Percentiles rank a stretch among this genome's conserved stretches.
These are phyloP conservation scores for Verticillium isaacii DNA, from an alignment of 2,329 filamentous ascomycete species.

Conservation along the genomic window DNA sequence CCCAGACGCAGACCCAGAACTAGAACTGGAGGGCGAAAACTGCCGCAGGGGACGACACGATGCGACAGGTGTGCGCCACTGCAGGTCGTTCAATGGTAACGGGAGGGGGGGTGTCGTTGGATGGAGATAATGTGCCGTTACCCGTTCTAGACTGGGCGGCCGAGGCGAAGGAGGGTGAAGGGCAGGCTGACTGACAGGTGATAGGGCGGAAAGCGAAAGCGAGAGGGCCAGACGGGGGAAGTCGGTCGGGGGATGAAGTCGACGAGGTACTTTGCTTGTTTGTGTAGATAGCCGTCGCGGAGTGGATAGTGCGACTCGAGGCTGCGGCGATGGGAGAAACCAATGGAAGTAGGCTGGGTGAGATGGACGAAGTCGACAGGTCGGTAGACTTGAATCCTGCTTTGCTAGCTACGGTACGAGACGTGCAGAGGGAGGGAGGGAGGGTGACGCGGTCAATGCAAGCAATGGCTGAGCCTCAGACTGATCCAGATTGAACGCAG, in stretches of 20 bases:
- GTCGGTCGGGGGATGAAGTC: neutral
- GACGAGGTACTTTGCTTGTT: neutral
- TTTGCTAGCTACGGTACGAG: neutral
- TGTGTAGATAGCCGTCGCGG: neutral
- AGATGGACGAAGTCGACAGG: neutral
- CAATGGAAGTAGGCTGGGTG: neutral
- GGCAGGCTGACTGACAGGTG: neutral
- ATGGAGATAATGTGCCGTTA: neutral
- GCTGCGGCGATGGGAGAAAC: neutral
- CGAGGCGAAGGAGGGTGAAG: neutral
- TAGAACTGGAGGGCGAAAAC: neutral
- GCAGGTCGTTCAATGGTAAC: neutral
- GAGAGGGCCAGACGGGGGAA: neutral
- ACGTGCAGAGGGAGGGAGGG: neutral
- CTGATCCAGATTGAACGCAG: neutral
- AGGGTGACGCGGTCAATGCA: neutral
- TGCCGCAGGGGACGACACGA: neutral
- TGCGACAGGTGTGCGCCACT: neutral
- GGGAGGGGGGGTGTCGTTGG: neutral
- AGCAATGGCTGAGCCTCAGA: neutral
- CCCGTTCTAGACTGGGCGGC: neutral
- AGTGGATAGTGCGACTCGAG: neutral
- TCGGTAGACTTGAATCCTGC: neutral
- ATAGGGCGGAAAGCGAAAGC: neutral
- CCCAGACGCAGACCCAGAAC: too few relatives aligned